Evolutionary conservation across 1,139 yeast species (phyloP).

Genomic region (Kodamaea ohmeri): DNA sequence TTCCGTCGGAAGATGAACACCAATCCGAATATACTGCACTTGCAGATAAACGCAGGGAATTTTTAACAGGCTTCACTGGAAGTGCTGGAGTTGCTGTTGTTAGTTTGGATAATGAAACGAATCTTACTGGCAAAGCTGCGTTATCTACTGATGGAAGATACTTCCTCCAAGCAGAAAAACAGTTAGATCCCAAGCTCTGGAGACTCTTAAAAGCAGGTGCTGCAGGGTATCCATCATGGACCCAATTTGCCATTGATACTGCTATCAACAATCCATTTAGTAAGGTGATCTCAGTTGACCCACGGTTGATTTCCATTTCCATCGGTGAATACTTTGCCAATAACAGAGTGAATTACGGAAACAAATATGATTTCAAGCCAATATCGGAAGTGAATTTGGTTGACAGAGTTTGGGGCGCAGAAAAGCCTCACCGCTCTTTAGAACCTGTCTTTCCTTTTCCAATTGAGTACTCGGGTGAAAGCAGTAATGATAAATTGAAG

Average conservation of each 20-base stretch:
- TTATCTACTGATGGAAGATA: conserved; percentile 59
- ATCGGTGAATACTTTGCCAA: conserved; percentile 35
- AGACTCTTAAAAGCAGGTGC: conserved; percentile 38
- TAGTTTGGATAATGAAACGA: conserved; percentile 35
- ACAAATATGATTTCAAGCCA: conserved; percentile 32
- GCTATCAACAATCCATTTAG: conserved; percentile 35
- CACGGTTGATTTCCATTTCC: conserved; percentile 32
- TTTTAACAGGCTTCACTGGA: conserved; percentile 53
- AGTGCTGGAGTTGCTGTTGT: conserved; percentile 57
- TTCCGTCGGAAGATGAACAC: conserved; percentile 62
- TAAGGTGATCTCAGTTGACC: conserved; percentile 41
- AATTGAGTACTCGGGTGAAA: conserved; percentile 44
- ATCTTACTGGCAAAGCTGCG: conserved; percentile 40
- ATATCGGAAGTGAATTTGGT: conserved; percentile 31
- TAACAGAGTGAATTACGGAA: conserved; percentile 21
- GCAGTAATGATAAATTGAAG: conserved; percentile 30
- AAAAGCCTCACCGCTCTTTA: conserved; percentile 37
- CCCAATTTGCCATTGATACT: conserved; percentile 33
- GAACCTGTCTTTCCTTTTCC: conserved; percentile 41
- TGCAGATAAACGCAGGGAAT: conserved; percentile 52
- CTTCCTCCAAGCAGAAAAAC: conserved; percentile 47
- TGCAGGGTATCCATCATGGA: conserved; percentile 38
- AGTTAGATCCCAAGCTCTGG: conserved; percentile 37
- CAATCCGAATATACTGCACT: conserved; percentile 53
- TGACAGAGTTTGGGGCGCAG: conserved; percentile 42